Conservation (phyloP, 805 yeast genomes). For the Blastobotrys terrestris region DNA sequence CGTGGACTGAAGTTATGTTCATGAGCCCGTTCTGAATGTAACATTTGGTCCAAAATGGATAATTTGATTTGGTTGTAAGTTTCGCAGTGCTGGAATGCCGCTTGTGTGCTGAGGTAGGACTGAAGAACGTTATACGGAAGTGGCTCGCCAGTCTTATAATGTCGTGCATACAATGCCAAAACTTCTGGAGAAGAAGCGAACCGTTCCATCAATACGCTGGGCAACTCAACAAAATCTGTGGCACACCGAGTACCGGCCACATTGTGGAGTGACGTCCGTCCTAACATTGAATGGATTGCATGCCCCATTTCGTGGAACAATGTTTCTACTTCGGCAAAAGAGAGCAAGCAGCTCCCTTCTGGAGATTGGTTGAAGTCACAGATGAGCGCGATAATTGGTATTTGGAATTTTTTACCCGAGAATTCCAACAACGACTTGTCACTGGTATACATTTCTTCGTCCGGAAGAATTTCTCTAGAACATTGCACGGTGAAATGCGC, state of each 20-base stretch:
- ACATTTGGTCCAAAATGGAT: constrained; percentile 79
- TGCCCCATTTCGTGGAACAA: constrained; percentile 98
- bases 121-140: constrained; percentile 47
- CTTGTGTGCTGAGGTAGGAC: constrained; percentile 45
- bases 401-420: constrained; percentile 51
- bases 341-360: constrained; percentile 48
- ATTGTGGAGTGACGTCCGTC: constrained; percentile 83
- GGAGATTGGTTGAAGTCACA: constrained; percentile 61
- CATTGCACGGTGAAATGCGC: constrained; percentile 96
- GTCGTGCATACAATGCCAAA: constrained; percentile 62
- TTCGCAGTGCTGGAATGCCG: constrained; percentile 60
- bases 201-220: constrained; percentile 93
- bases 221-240: constrained; percentile 94
- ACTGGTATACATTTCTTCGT: constrained; percentile 14
- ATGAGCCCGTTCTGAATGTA: constrained; percentile 45
- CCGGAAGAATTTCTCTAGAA: constrained; percentile 56
- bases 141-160: constrained; percentile 58
- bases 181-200: constrained; percentile 82
- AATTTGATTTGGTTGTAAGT: constrained; percentile 80
- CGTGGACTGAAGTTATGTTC: constrained; percentile 47
- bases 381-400: constrained; percentile 84
- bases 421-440: constrained; percentile 5
- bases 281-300: constrained; percentile 96
- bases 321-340: constrained; percentile 81
- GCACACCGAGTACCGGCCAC: constrained; percentile 93